Evolutionary conservation across 305 asterid species (phyloP).

Genomic region (Solanum chacoense): DNA sequence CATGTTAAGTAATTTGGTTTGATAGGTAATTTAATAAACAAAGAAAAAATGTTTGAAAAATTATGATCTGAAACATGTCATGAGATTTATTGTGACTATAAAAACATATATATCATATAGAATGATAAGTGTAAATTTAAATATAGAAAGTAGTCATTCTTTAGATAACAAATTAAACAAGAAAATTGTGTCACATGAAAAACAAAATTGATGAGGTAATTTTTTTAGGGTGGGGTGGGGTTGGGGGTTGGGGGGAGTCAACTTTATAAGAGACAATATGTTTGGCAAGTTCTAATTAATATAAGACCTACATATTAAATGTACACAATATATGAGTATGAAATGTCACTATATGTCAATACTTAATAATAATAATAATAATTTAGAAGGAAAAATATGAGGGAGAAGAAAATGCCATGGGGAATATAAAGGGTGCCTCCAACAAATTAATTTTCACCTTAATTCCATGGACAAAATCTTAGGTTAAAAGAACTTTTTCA

Average conservation of each 20-base stretch:
- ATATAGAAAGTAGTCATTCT: neutral
- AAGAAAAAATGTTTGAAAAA: neutral
- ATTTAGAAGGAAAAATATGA: neutral
- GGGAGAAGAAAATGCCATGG: neutral
- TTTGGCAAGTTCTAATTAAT: neutral
- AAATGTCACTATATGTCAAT: neutral
- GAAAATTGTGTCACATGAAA: no score
- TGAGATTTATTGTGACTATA: neutral
- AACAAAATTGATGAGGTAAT: neutral
- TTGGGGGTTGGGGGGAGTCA: neutral
- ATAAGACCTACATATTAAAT: neutral
- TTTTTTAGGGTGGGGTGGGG: neutral
- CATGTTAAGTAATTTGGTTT: accelerated
- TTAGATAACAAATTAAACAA: neutral
- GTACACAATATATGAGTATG: neutral
- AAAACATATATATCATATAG: neutral
- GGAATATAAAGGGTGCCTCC: neutral
- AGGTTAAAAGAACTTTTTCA: neutral
- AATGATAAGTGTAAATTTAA: neutral
- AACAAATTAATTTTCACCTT: neutral
- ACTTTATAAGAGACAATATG: neutral
- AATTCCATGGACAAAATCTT: neutral
- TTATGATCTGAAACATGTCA: neutral
- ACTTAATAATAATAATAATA: neutral
- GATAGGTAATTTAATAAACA: neutral